Evolutionary conservation across 164 flowering plant species (phyloP).

Genomic region (Liquidambar formosana): DNA sequence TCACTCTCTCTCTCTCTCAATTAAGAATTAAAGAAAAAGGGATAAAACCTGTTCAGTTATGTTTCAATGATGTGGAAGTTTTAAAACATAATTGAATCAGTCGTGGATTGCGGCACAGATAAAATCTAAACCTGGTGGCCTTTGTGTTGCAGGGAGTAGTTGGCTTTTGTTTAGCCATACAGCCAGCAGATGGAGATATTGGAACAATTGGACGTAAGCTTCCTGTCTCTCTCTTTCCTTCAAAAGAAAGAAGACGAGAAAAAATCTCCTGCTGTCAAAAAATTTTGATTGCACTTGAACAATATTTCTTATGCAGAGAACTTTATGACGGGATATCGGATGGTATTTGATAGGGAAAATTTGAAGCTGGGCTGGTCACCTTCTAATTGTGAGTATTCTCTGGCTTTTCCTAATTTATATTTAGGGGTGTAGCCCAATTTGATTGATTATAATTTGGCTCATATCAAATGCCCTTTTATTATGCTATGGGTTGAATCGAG

Average conservation of each 20-base stretch:
- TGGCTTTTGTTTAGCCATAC: conserved; percentile 86
- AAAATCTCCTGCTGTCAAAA: not conserved
- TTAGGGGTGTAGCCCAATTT: not conserved
- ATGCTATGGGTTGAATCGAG: not conserved
- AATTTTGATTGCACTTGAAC: not conserved
- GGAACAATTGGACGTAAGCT: conserved; percentile 85
- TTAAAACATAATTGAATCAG: not conserved
- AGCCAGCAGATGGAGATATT: conserved; percentile 48
- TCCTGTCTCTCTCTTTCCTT: not conserved
- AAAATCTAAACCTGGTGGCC: conserved; percentile 5
- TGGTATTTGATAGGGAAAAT: conserved; percentile 87
- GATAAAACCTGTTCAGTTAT: not conserved
- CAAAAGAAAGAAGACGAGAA: not conserved
- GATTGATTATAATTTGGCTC: not conserved
- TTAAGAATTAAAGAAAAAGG: too few species aligned
- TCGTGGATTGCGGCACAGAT: not conserved
- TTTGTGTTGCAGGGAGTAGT: conserved; percentile 51
- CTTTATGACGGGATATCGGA: conserved; percentile 77
- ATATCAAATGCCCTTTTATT: not conserved
- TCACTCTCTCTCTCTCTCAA: too few species aligned
- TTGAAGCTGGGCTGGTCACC: conserved; percentile 81
- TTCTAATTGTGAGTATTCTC: conserved; percentile 70
- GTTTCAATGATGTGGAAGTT: not conserved
- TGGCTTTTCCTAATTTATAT: not conserved
- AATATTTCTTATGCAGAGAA: conserved; percentile 63